Percentiles rank a stretch among this genome's conserved stretches.
Conservation (phyloP, 805 yeast genomes). For the Kuraishia cidri region DNA sequence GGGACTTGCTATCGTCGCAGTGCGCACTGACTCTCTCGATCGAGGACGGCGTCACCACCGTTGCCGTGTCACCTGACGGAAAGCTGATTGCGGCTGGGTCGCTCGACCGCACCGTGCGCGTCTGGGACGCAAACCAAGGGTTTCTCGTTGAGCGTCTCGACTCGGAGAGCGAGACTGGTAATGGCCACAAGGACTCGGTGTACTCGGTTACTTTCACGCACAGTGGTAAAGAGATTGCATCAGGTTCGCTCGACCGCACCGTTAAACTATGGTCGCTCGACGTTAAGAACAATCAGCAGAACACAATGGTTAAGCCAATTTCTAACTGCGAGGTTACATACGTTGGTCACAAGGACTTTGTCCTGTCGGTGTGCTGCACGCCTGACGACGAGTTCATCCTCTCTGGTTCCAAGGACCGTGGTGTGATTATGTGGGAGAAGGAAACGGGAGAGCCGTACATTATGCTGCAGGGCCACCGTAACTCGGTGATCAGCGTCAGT, state of each 20-base stretch:
- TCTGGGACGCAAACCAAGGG: conserved; percentile 94
- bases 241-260: conserved; percentile 93
- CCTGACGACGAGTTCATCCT: conserved; percentile 87
- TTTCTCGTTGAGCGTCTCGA: conserved; percentile 88
- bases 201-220: conserved; percentile 91
- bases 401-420: conserved; percentile 95
- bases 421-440: conserved; percentile 96
- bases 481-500: conserved; percentile 90
- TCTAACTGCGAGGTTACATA: conserved; percentile 83
- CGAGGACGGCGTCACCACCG: conserved; percentile 98
- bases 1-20: conserved; percentile 90
- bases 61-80: conserved; percentile 95
- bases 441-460: conserved; percentile 83
- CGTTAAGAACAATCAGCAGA: conserved; percentile 35
- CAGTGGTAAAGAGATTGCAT: conserved; percentile 84
- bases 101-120: conserved; percentile 88
- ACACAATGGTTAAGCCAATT: conserved; percentile 26
- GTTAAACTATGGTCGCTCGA: conserved; percentile 93
- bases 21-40: conserved; percentile 82
- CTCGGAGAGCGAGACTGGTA: conserved; percentile 78
- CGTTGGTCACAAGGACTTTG: conserved; percentile 95
- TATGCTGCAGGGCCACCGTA: conserved; percentile 95
- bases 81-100: conserved; percentile 93
- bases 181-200: conserved; percentile 94
- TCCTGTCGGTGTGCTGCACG: conserved; percentile 86